A percentile compares a stretch with the other conserved stretches of the same genome.
phyloP scores from a whole-genome alignment of 169 alveolate genomes.

The Cryptosporidium felis region DNA sequence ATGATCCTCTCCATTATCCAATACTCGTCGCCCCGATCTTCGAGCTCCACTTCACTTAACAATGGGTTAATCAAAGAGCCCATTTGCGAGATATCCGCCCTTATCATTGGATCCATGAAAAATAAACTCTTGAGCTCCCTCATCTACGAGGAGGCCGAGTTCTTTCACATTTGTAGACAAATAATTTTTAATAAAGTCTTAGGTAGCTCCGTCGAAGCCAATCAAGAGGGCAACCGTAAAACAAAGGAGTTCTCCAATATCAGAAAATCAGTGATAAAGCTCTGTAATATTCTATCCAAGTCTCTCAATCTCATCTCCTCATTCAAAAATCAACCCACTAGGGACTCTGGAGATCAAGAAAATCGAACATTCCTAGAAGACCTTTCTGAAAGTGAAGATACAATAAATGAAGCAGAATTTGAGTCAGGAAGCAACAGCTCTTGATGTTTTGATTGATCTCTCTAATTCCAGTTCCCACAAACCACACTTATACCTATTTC shows the following conservation, averaged over 20 bases:
- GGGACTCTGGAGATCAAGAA: too few species aligned
- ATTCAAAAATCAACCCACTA: too few species aligned
- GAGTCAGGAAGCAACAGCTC: too few species aligned
- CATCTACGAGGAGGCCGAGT: neutral
- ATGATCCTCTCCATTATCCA: neutral
- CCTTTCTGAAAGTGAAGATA: too few species aligned
- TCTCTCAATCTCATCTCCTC: too few species aligned
- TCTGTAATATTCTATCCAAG: conserved; percentile 1
- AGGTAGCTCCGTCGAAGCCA: neutral
- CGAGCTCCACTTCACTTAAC: neutral
- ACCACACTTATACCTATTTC: too few species aligned
- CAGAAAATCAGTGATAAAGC: conserved; percentile 3
- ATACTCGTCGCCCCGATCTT: neutral
- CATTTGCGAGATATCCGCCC: conserved; percentile 7
- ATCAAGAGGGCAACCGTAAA: too few species aligned
- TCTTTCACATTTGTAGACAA: neutral
- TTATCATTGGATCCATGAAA: neutral
- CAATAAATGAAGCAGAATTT: too few species aligned
- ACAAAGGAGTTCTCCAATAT: too few species aligned
- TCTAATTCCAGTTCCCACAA: too few species aligned
- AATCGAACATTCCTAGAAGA: too few species aligned
- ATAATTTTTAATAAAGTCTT: neutral
- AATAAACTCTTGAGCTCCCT: neutral
- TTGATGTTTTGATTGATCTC: too few species aligned
- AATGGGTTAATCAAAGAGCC: conserved; percentile 16